These are phyloP conservation scores for Aspergillus eucalypticola DNA, from an alignment of 2,329 filamentous ascomycete species.

Conservation along the genomic window DNA sequence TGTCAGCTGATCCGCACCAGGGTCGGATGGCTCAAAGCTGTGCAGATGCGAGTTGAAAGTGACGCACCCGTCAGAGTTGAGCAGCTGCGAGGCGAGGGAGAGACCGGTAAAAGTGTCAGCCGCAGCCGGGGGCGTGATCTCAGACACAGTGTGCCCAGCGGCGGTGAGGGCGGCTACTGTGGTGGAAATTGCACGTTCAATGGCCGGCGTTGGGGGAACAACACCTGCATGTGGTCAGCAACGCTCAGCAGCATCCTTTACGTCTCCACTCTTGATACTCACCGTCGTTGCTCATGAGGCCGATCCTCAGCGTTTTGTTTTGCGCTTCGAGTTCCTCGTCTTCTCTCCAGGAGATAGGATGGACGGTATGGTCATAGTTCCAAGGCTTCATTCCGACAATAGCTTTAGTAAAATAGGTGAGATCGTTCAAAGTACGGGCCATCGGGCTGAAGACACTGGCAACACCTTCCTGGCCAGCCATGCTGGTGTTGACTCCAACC, in stretches of 20 bases:
- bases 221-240: slow-evolving; percentile 54
- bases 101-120: slow-evolving; percentile 78
- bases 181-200: slow-evolving; percentile 70
- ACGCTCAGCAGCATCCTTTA: background rate
- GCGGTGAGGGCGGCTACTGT: slow-evolving; percentile 67
- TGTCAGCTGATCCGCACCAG: slow-evolving; percentile 72
- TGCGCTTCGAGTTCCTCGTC: slow-evolving; percentile 61
- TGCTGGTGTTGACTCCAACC: slow-evolving; percentile 77
- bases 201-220: slow-evolving; percentile 83
- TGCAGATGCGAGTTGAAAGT: slow-evolving; percentile 78
- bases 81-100: slow-evolving; percentile 72
- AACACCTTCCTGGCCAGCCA: slow-evolving; percentile 90
- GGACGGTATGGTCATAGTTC: slow-evolving; percentile 83
- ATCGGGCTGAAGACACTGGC: slow-evolving; percentile 89
- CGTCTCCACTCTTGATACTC: slow-evolving; percentile 10
- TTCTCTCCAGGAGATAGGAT: slow-evolving; percentile 77
- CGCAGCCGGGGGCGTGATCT: slow-evolving; percentile 66
- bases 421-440: slow-evolving; percentile 79
- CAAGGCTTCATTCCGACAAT: slow-evolving; percentile 82
- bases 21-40: slow-evolving; percentile 75
- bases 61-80: slow-evolving; percentile 80
- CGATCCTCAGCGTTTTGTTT: slow-evolving; percentile 68
- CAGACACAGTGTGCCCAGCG: slow-evolving; percentile 73
- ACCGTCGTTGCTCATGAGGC: slow-evolving; percentile 74
- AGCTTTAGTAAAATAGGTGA: slow-evolving; percentile 78